Conservation (phyloP, 805 yeast genomes). For the Ascoidea rubescens region DNA sequence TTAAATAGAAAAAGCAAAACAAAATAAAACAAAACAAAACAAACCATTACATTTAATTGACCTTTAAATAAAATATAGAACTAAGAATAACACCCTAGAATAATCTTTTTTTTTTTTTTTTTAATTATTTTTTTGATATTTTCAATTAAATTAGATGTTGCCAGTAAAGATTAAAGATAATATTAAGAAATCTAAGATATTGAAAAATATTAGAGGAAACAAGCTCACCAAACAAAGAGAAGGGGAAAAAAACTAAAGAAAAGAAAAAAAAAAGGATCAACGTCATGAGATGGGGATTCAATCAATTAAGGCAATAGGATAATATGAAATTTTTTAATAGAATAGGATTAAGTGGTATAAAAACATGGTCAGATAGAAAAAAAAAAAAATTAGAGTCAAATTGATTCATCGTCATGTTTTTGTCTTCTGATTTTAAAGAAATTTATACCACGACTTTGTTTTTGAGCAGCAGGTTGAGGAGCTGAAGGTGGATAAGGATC, state of each 20-base stretch:
- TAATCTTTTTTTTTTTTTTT: too few species aligned
- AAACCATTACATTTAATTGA: too few species aligned
- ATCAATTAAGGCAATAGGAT: neutral
- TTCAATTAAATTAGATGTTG: too few species aligned
- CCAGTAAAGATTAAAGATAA: too few species aligned
- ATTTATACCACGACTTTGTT: constrained; percentile 7
- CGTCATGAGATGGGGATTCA: neutral
- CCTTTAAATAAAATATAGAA: too few species aligned
- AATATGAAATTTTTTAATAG: too few species aligned
- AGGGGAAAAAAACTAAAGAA: neutral
- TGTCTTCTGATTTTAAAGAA: constrained; percentile 9
- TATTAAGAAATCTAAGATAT: too few species aligned
- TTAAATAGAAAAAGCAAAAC: too few species aligned
- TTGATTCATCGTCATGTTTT: constrained; percentile 6
- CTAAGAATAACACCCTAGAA: too few species aligned
- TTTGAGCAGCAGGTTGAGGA: neutral
- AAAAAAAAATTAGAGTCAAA: neutral
- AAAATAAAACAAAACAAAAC: too few species aligned
- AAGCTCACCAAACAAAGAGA: neutral
- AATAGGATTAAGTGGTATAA: too few species aligned
- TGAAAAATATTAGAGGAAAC: neutral
- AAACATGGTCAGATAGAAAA: neutral
- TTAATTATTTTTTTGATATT: too few species aligned
- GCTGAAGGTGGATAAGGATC: neutral
- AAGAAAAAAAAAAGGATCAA: neutral